Evolutionary conservation across 371 early-diverging fungal genomes (phyloP), one percentile per base, ranked within the genome.

Genomic region (Entomophthora muscae): DNA sequence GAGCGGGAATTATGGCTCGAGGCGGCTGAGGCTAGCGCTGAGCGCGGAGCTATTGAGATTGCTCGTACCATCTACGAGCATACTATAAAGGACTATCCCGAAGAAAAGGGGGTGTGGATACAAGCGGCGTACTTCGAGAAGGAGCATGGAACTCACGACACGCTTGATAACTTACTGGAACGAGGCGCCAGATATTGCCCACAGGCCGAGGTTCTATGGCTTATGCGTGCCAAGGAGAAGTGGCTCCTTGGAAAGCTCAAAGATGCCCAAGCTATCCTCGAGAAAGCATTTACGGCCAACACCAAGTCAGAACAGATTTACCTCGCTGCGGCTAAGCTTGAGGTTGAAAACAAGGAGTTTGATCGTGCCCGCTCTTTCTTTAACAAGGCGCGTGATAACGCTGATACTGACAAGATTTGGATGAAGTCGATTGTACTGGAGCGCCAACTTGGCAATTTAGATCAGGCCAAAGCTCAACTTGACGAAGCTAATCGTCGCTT

Each of bases 161-260:
- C 83, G 10, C 69, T 93, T 62, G 91, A 89, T 55, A 85, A 84
- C 58, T 63, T 95, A 51, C 70, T 97, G 31, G 79, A 83, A 33
- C 86, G 89, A 17, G 90, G 94, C 1, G 92, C 93, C 55, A 81
- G 78, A 57, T 83, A 85, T 66, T 93, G 92, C 70, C 98, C 96
- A 52, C 89, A 90, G 60, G 88, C 88, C 7, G 95, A 97, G 73
- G 80, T 89, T 0, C 76, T 96, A 52, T 97, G 96, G 96, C 81
- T 97, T 28, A 94, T 96, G 91, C 86, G 83, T 0, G 98, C 98
- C 57, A 93, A 95, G 70, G 91, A 93, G 65, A 87, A 88, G 70
- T 95, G 96, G 95, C 66, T 84, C 52, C 65, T 69, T 55, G 88
- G 86, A 3, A 88, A 93, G 73, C 80, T 95, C 0, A 76, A 81